Base-by-base conservation (phyloP, 1,284 basidiomycete species). In the Trametes hirsuta region DNA sequence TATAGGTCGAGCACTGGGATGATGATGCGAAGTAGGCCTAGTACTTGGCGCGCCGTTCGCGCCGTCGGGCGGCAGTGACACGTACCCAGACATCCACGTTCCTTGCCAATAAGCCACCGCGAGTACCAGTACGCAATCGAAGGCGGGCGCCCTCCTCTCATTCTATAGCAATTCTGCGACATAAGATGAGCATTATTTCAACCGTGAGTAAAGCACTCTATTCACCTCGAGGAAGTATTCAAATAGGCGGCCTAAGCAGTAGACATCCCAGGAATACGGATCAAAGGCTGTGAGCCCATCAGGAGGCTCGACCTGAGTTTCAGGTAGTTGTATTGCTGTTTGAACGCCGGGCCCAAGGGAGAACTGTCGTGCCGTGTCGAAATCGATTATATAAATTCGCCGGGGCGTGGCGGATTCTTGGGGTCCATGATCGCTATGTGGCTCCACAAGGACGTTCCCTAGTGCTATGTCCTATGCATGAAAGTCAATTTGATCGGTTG, bases 371-470 rank as follows among this genome's bases (percentile, higher is more conserved):
- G 36, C 9, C 10, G 36, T 15, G 2, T 15, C 36, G 36, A 10
- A 37, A 15, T 37, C 36, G 36, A 37, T 37, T 1, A 37, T 37
- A 15, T 37, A 37, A 18, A 39, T 9, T 22, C 25, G 25, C 21
- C 42, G 25, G 5, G n/a, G 42, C 18, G 2, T 12, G 25, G 18
- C 21, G 34, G 30, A 34, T 5, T 10, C 10, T 6, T 46, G 15
- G 1, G 1, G n/a, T 18, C 18, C n/a, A 10, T 18, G 1, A 18
- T 1, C 18, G 1, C 18, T 18, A 1, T 1, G 18, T 1, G 18
- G 18, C 18, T 1, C 18, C 18, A 18, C 18, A 18, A 18, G 18
- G 18, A 18, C 18, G 1, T 18, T 18, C 18, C 18, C 18, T 18
- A 18, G 1, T 18, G 18, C 18, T 1, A 18, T 18, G 18, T 18